These are phyloP conservation scores for Metarhizium album DNA, from an alignment of 2,329 filamentous ascomycete species.

Conservation along the genomic window DNA sequence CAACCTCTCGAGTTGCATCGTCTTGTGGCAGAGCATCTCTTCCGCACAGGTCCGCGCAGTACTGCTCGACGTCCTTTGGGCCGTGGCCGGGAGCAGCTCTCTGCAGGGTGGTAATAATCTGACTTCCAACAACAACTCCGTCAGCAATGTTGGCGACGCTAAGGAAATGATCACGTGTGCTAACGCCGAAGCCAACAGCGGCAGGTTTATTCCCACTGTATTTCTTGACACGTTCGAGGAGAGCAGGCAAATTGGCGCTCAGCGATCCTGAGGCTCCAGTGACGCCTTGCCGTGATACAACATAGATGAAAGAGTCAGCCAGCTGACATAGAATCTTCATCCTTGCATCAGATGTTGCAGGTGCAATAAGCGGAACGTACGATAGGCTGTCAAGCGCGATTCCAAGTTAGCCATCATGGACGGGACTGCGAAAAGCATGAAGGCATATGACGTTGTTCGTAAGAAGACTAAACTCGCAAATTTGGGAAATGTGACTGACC, in stretches of 20 bases:
- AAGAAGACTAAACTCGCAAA: background rate
- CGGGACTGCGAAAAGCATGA: background rate
- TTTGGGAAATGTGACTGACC: slow-evolving; percentile 34
- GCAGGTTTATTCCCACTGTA: slow-evolving; percentile 86
- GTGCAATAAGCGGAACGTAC: slow-evolving; percentile 94
- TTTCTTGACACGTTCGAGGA: slow-evolving; percentile 77
- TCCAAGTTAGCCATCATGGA: background rate
- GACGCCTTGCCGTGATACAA: slow-evolving; percentile 93
- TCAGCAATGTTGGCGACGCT: slow-evolving; percentile 77
- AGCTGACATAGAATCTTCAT: slow-evolving; percentile 96
- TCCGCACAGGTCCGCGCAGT: slow-evolving; percentile 60
- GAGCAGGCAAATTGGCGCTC: slow-evolving; percentile 68
- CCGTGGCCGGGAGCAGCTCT: slow-evolving; percentile 20
- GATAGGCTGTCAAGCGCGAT: slow-evolving; percentile 51
- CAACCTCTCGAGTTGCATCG: slow-evolving; percentile 50
- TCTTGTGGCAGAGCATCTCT: slow-evolving; percentile 27
- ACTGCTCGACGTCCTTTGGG: slow-evolving; percentile 69
- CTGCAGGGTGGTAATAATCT: slow-evolving; percentile 73
- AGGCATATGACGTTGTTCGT: background rate
- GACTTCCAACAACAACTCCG: slow-evolving; percentile 91
- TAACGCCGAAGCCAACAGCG: slow-evolving; percentile 92
- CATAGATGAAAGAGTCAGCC: slow-evolving; percentile 97
- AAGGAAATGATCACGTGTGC: slow-evolving; percentile 86
- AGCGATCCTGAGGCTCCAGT: slow-evolving; percentile 81
- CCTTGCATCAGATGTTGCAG: slow-evolving; percentile 79